Percentiles rank a stretch among this genome's conserved stretches.
Conservation (phyloP, 2,329 filamentous ascomycete species). For the Scedosporium minutisporum region DNA sequence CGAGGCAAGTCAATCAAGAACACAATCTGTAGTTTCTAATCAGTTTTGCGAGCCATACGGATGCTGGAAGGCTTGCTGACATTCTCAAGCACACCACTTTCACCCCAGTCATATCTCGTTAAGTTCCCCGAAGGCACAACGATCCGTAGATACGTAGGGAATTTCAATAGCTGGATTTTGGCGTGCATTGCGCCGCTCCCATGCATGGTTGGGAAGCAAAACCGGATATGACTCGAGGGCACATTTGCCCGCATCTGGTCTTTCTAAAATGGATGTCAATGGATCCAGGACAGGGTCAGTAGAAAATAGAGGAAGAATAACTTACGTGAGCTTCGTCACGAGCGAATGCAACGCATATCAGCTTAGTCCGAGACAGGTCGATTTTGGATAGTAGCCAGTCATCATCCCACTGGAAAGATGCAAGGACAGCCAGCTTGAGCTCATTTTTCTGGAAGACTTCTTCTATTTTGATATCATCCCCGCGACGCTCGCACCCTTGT, state of each 20-base stretch:
- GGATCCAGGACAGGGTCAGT: neutral
- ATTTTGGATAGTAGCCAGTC: constrained; percentile 71
- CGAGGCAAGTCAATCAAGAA: constrained; percentile 89
- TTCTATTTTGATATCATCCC: constrained; percentile 76
- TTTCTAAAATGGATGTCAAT: constrained; percentile 26
- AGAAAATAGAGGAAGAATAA: neutral
- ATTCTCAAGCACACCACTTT: constrained; percentile 77
- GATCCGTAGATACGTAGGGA: constrained; percentile 61
- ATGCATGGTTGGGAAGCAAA: constrained; percentile 77
- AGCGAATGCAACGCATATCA: constrained; percentile 52
- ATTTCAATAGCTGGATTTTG: constrained; percentile 86
- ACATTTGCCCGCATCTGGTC: constrained; percentile 37
- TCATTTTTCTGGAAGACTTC: constrained; percentile 69
- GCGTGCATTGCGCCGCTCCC: constrained; percentile 78
- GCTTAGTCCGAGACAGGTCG: constrained; percentile 46
- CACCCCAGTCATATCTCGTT: constrained; percentile 81
- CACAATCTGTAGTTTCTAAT: constrained; percentile 44
- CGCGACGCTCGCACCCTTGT: constrained; percentile 46
- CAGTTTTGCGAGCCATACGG: neutral
- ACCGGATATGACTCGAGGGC: constrained; percentile 46
- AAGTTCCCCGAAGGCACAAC: constrained; percentile 84
- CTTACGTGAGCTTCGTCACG: constrained; percentile 41
- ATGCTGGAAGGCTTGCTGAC: constrained; percentile 27
- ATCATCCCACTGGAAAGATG: constrained; percentile 79
- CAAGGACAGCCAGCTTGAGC: constrained; percentile 69